Percentiles rank a stretch among this genome's conserved stretches.
These are phyloP conservation scores for Phoma sp. DNA, from an alignment of 2,329 filamentous ascomycete genomes.

Conservation along the genomic window DNA sequence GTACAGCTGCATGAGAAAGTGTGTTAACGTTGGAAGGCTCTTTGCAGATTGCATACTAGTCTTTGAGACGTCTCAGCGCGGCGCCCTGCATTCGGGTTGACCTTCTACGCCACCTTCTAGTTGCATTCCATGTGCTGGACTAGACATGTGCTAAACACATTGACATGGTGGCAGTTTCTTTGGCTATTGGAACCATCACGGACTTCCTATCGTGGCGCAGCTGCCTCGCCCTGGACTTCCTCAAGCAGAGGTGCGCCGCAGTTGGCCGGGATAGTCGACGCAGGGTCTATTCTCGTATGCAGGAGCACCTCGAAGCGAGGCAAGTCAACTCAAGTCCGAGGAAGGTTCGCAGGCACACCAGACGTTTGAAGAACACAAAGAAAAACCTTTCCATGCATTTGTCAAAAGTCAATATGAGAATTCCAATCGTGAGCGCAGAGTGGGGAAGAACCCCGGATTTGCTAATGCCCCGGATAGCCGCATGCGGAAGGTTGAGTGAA, in stretches of 20 bases:
- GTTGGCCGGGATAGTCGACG: conserved; percentile 3
- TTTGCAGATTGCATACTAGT: no score
- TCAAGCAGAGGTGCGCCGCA: not conserved
- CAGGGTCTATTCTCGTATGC: not conserved
- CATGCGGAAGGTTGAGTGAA: conserved; percentile 19
- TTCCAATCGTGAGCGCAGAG: conserved; percentile 19
- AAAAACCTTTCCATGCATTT: conserved; percentile 1
- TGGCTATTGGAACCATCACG: conserved; percentile 4
- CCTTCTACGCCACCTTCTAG: conserved; percentile 19
- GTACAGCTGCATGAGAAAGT: not conserved
- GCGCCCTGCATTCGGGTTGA: conserved; percentile 12
- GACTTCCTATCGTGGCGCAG: conserved; percentile 5
- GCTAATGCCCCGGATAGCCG: conserved; percentile 9
- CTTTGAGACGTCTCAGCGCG: conserved; percentile 4
- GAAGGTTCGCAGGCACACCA: conserved; percentile 13
- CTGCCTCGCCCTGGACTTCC: not conserved
- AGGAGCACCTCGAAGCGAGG: conserved; percentile 5
- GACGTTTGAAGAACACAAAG: not conserved
- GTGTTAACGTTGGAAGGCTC: no score
- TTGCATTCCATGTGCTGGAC: conserved; percentile 3
- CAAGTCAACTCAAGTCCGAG: not conserved
- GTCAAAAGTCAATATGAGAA: conserved; percentile 3
- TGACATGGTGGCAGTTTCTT: conserved; percentile 4
- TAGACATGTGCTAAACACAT: conserved; percentile 2
- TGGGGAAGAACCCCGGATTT: conserved; percentile 21